Percentiles rank a stretch among this genome's conserved stretches.
Evolutionary conservation across 352 stramenopile genomes (phyloP).

Genomic region (Phytopythium delawarense): DNA sequence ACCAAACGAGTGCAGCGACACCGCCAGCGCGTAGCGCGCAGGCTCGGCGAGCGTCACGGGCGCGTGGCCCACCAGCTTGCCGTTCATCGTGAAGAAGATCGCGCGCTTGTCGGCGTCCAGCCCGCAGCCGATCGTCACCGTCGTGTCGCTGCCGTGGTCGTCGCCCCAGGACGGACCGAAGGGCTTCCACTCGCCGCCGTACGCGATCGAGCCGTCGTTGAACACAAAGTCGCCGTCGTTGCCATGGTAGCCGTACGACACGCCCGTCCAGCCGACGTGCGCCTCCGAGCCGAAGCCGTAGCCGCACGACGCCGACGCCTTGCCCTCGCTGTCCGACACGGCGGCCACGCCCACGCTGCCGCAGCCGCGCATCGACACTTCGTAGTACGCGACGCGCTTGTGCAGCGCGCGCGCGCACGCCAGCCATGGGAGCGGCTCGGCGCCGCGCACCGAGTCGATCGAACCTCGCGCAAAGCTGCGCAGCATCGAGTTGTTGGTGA

Average conservation of each 20-base stretch:
- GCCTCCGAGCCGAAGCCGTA: slow-evolving; percentile 83
- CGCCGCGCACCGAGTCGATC: slow-evolving; percentile 69
- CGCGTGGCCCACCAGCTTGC: slow-evolving; percentile 48
- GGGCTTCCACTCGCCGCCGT: slow-evolving; percentile 66
- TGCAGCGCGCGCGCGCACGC: slow-evolving; percentile 53
- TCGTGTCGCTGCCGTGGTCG: slow-evolving; percentile 19
- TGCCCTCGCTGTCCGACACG: slow-evolving; percentile 31
- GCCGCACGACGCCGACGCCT: slow-evolving; percentile 11
- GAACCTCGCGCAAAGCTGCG: slow-evolving; percentile 62
- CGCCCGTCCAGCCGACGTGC: slow-evolving; percentile 76
- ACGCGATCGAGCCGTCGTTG: slow-evolving; percentile 63
- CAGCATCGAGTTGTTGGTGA: slow-evolving; percentile 85
- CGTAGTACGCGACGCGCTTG: slow-evolving; percentile 66
- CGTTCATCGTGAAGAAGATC: slow-evolving; percentile 84
- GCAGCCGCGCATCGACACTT: slow-evolving; percentile 67
- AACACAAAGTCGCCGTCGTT: slow-evolving; percentile 86
- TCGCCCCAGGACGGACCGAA: slow-evolving; percentile 69
- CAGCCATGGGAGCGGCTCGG: slow-evolving; percentile 40
- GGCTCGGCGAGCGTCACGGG: slow-evolving; percentile 32
- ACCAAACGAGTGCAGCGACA: slow-evolving; percentile 76
- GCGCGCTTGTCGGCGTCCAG: slow-evolving; percentile 44
- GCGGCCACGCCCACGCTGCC: slow-evolving; percentile 76
- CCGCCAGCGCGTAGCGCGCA: slow-evolving; percentile 62
- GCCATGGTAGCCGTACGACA: slow-evolving; percentile 83
- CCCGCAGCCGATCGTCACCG: slow-evolving; percentile 67